Evolutionary conservation across 306 rosid genomes (phyloP).

Genomic region (Trifolium dubium): DNA sequence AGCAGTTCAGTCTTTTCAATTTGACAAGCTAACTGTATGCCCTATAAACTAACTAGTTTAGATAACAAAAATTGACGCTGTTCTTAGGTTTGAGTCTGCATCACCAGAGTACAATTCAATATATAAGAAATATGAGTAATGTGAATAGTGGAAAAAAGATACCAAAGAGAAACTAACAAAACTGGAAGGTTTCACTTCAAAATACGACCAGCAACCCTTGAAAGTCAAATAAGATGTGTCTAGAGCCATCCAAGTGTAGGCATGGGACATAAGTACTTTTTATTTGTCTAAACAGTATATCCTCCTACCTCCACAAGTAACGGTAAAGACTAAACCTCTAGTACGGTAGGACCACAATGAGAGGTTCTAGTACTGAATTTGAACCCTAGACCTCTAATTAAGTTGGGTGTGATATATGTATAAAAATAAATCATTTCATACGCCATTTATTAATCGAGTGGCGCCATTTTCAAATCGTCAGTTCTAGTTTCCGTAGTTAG

Average conservation of each 20-base stretch:
- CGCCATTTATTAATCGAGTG: background rate
- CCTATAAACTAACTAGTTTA: slow-evolving; percentile 7
- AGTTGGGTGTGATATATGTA: too few relatives aligned
- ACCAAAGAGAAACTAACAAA: background rate
- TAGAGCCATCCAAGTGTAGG: too few relatives aligned
- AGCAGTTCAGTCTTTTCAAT: background rate
- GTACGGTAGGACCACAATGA: too few relatives aligned
- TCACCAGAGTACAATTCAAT: background rate
- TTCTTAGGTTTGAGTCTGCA: slow-evolving; percentile 20
- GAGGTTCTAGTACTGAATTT: too few relatives aligned
- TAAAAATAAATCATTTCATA: background rate
- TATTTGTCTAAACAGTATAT: too few relatives aligned
- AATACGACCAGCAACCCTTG: too few relatives aligned
- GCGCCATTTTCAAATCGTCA: background rate
- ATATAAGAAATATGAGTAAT: background rate
- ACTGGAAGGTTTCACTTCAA: too few relatives aligned
- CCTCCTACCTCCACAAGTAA: too few relatives aligned
- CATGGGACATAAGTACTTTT: too few relatives aligned
- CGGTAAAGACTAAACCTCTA: too few relatives aligned
- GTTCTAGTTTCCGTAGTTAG: slow-evolving; percentile 5
- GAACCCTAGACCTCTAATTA: too few relatives aligned
- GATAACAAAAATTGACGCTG: background rate
- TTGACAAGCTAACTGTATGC: background rate
- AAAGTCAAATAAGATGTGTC: too few relatives aligned
- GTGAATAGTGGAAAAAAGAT: background rate